phyloP scores from a whole-genome alignment of 73 alveolate genomes.

The Paramecium biaurelia region DNA sequence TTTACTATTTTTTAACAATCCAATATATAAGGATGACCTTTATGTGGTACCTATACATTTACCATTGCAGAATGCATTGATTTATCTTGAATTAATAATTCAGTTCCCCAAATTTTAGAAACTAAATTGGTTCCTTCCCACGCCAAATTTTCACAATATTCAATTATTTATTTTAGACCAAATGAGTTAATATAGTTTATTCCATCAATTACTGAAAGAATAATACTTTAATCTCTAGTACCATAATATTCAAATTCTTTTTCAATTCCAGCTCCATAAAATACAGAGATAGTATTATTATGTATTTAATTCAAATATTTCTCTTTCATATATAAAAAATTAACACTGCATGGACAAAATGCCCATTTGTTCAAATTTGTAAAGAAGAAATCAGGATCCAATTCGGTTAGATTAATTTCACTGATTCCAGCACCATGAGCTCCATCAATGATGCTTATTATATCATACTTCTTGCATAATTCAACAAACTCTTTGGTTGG shows the following conservation, averaged over 20 bases:
- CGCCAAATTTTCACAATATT: conserved; percentile 15
- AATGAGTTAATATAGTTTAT: not conserved
- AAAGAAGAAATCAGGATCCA: conserved; percentile 43
- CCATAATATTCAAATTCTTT: conserved; percentile 24
- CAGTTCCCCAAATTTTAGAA: not conserved
- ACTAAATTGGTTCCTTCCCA: conserved; percentile 4
- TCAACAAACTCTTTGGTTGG: not conserved
- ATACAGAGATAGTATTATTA: not conserved
- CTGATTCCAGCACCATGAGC: conserved; percentile 47
- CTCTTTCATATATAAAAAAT: not conserved
- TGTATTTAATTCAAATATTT: not conserved
- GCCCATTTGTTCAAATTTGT: conserved; percentile 47
- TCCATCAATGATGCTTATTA: conserved; percentile 12
- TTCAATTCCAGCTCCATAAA: conserved; percentile 9
- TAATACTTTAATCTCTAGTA: not conserved
- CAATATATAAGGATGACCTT: not conserved
- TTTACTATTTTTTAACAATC: not conserved
- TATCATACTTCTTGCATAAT: not conserved
- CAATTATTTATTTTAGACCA: not conserved
- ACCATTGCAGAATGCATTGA: conserved; percentile 9
- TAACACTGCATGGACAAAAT: not conserved
- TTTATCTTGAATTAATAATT: not conserved
- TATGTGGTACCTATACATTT: not conserved
- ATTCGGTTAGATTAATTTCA: not conserved
- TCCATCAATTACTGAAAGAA: not conserved